Evolutionary conservation across 2,329 filamentous ascomycete species (phyloP).

Genomic region (Neurospora crassa): DNA sequence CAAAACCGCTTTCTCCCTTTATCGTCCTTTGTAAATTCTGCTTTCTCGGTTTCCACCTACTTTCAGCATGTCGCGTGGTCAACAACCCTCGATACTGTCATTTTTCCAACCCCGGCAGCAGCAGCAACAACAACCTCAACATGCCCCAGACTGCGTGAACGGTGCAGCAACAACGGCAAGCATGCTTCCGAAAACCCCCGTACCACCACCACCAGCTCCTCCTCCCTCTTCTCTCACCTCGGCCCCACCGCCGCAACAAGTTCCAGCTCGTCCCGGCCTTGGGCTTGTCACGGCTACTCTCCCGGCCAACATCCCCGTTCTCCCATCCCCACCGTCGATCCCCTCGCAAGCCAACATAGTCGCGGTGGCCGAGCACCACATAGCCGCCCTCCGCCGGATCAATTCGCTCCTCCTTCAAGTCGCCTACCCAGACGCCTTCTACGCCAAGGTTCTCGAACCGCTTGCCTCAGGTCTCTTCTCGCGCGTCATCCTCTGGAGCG

Average conservation of each 20-base stretch:
- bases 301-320: slow-evolving; percentile 18
- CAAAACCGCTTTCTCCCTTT: background rate
- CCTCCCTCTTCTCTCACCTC: slow-evolving; percentile 11
- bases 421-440: slow-evolving; percentile 55
- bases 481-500: slow-evolving; percentile 49
- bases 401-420: slow-evolving; percentile 56
- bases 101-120: slow-evolving; percentile 46
- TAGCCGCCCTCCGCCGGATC: slow-evolving; percentile 52
- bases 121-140: slow-evolving; percentile 26
- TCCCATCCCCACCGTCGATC: slow-evolving; percentile 27
- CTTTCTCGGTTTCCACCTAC: background rate
- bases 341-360: slow-evolving; percentile 43
- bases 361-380: slow-evolving; percentile 38
- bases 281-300: slow-evolving; percentile 8
- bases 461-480: slow-evolving; percentile 43
- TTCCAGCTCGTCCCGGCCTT: background rate
- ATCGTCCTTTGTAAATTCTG: background rate
- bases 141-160: slow-evolving; percentile 18
- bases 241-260: slow-evolving; percentile 11
- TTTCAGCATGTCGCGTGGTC: slow-evolving; percentile 25
- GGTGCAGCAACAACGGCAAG: slow-evolving; percentile 14
- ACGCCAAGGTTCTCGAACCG: slow-evolving; percentile 42
- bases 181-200: slow-evolving; percentile 6
- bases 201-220: slow-evolving; percentile 16
- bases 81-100: slow-evolving; percentile 50